Evolutionary conservation across 169 alveolate species (phyloP), one percentile per base, ranked within the genome.

Genomic region (Cryptosporidium viatorum): DNA sequence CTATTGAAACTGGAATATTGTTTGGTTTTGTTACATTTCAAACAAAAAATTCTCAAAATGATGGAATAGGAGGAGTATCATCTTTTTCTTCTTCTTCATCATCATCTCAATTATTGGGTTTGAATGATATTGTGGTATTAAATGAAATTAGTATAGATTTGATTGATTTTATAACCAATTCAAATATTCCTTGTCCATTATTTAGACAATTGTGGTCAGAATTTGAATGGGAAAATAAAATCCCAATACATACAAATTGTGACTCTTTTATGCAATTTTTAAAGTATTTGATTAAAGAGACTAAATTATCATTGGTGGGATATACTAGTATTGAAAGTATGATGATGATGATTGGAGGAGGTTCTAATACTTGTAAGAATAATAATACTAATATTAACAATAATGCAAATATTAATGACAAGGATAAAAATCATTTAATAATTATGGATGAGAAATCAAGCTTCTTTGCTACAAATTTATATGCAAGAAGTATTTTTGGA

Each of bases 161-260:
- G 71, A 95, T 95, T 41, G 98, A 97, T 67, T 96, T 93, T 69
- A 92, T 97, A 2, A 58, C 87, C 10, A 97, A 97, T 26, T 96
- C 96, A 26, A 94, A 93, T 58, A 95, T 97, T 29, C 93, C 96
- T 16, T 95, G 97, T 31, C 92, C 92, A 43, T 92, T 95, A 58
- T 97, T 97, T 86, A 97, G 99, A 52, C 92, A 95, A 70, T 92
- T 94, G 91, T 98, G 99, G 99, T 94, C 97, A 33, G 98, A 96
- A 52, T 97, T 96, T 89, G 98, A 97, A 84, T 98, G 99, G 99
- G 99, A 98, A 91, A 96, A 96, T 86, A 96, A 93, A 75, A 94
- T 95, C 16, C 87, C 94, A 29, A 84, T 95, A 18, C 92, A 85
- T 35, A 71, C 94, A 10, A n/a, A 16, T 18, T 80, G 89, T 48